These are phyloP conservation scores for Micromonas pusilla DNA, from an alignment of 139 green algal species.

Conservation along the genomic window DNA sequence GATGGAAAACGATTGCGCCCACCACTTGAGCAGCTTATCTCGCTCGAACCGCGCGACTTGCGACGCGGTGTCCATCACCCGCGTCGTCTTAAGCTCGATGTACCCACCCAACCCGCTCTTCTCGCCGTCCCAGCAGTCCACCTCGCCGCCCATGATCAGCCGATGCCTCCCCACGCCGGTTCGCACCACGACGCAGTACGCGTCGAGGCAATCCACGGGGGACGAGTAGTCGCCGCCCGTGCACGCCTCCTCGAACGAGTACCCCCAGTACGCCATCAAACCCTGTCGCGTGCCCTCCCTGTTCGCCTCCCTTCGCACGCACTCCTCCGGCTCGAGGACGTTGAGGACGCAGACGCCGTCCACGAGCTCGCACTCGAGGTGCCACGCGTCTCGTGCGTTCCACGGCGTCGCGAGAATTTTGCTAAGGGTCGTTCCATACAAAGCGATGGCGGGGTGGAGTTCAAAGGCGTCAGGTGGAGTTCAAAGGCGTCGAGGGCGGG, in stretches of 20 bases:
- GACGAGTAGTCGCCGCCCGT: not conserved
- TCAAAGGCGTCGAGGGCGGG: too few relatives aligned
- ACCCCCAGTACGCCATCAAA: slow-evolving; percentile 36
- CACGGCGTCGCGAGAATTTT: slow-evolving; percentile 22
- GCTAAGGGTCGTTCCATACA: too few relatives aligned
- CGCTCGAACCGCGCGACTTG: slow-evolving; percentile 23
- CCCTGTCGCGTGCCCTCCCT: slow-evolving; percentile 5
- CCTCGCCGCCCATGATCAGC: slow-evolving; percentile 29
- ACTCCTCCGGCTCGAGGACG: slow-evolving; percentile 22
- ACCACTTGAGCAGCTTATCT: slow-evolving; percentile 35
- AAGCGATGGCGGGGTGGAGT: too few relatives aligned
- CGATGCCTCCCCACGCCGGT: slow-evolving; percentile 20
- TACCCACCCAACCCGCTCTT: slow-evolving; percentile 11
- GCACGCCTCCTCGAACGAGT: slow-evolving; percentile 35
- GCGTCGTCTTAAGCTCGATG: slow-evolving; percentile 34
- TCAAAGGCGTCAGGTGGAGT: too few relatives aligned
- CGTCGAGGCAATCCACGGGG: slow-evolving; percentile 26
- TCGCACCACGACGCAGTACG: slow-evolving; percentile 16
- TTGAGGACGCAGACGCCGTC: slow-evolving; percentile 19
- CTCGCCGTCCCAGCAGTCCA: slow-evolving; percentile 31
- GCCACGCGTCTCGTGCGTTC: slow-evolving; percentile 21
- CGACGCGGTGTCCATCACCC: slow-evolving; percentile 24
- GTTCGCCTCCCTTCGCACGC: not conserved
- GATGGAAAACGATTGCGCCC: slow-evolving; percentile 33
- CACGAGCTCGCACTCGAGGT: slow-evolving; percentile 27